phyloP scores from a whole-genome alignment of 2,329 filamentous ascomycete genomes.

The Alternaria rosae region DNA sequence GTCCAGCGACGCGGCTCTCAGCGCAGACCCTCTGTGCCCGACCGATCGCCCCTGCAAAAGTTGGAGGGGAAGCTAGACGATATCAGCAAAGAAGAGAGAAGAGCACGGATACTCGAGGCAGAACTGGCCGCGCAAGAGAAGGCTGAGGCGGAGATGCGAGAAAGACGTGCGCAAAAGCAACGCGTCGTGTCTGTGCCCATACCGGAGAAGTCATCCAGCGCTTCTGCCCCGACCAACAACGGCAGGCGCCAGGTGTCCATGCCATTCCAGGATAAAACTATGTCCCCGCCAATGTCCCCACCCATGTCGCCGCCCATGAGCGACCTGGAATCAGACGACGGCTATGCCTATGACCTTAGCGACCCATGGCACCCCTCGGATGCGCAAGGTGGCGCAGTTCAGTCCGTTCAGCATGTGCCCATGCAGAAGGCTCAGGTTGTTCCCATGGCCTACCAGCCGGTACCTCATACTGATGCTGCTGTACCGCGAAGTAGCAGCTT shows the following conservation, averaged over 20 bases:
- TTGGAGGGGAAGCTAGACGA: constrained; percentile 89
- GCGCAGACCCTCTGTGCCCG: constrained; percentile 68
- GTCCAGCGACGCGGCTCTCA: constrained; percentile 34
- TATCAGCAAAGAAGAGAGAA: constrained; percentile 95
- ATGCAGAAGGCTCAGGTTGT: constrained; percentile 35
- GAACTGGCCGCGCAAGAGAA: constrained; percentile 75
- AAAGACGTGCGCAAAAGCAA: constrained; percentile 43
- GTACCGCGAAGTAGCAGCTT: constrained; percentile 33
- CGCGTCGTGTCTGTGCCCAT: constrained; percentile 33
- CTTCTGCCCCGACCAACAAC: constrained; percentile 24
- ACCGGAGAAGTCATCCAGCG: constrained; percentile 15
- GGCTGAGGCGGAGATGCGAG: constrained; percentile 53
- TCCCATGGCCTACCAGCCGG: constrained; percentile 16
- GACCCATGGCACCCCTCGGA: constrained; percentile 47
- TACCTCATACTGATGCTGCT: constrained; percentile 24
- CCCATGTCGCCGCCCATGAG: constrained; percentile 29
- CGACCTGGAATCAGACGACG: constrained; percentile 40
- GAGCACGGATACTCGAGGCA: constrained; percentile 82
- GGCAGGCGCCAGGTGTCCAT: constrained; percentile 45
- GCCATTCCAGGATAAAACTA: constrained; percentile 32
- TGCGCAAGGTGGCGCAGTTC: constrained; percentile 23
- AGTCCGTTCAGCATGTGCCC: constrained; percentile 23
- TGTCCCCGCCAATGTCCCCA: constrained; percentile 15
- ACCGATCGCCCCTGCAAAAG: constrained; percentile 90
- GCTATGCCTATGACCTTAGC: constrained; percentile 38